Percentiles rank a stretch among this genome's conserved stretches.
These are phyloP conservation scores for Candida patagonica DNA, from an alignment of 805 yeast genomes.

Conservation along the genomic window DNA sequence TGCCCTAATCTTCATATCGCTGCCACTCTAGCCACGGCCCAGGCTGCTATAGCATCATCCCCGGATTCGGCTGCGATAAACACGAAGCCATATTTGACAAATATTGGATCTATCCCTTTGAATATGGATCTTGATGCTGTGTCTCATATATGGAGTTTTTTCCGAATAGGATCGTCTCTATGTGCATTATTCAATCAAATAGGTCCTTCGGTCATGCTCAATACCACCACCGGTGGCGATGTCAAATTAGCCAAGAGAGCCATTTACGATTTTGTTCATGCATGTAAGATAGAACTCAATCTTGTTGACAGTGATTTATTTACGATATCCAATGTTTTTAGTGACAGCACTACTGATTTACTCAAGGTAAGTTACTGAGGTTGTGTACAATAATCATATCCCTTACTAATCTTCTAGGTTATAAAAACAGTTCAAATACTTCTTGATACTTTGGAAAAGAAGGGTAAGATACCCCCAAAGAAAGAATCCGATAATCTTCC, in stretches of 20 bases:
- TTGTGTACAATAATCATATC: background rate
- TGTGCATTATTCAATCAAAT: constrained; percentile 76
- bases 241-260: constrained; percentile 76
- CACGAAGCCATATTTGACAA: constrained; percentile 3
- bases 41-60: constrained; percentile 10
- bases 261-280: constrained; percentile 80
- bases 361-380: constrained; percentile 32
- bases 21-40: constrained; percentile 13
- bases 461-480: constrained; percentile 12
- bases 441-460: constrained; percentile 35
- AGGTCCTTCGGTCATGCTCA: constrained; percentile 35
- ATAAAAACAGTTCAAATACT: constrained; percentile 62
- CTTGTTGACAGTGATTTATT: constrained; percentile 76
- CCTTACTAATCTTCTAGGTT: constrained; percentile 31
- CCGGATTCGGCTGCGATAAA: constrained; percentile 7
- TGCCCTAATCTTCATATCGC: constrained; percentile 6
- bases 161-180: constrained; percentile 88
- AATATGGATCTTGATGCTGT: constrained; percentile 65
- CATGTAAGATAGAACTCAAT: constrained; percentile 68
- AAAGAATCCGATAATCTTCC: background rate
- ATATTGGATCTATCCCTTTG: constrained; percentile 11
- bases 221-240: constrained; percentile 64
- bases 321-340: constrained; percentile 81
- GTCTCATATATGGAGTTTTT: constrained; percentile 76
- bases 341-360: constrained; percentile 70